phyloP scores from a whole-genome alignment of 1,284 basidiomycete species.

The Trametes versicolor region DNA sequence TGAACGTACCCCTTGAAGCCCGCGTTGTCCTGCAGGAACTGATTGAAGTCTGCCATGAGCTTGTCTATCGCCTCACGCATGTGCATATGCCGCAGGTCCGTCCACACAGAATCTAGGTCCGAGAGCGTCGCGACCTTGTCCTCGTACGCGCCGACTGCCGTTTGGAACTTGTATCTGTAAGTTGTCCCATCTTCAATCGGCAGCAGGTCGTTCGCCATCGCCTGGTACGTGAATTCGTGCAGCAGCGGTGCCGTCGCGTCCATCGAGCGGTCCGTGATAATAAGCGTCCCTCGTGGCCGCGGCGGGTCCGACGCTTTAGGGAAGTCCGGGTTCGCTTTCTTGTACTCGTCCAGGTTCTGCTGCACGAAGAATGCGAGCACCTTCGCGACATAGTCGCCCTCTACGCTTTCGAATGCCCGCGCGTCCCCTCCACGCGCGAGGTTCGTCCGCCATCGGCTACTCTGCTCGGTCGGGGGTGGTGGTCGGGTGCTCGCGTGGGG shows the following conservation, averaged over 20 bases:
- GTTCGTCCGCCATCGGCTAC: constrained; percentile 76
- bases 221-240: constrained; percentile 99
- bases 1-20: constrained; percentile 83
- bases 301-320: constrained; percentile 75
- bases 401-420: constrained; percentile 69
- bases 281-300: constrained; percentile 83
- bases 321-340: constrained; percentile 86
- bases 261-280: constrained; percentile 97
- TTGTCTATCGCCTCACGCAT: constrained; percentile 99
- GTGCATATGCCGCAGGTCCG: constrained; percentile 93
- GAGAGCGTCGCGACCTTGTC: constrained; percentile 87
- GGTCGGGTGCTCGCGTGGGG: constrained; percentile 68
- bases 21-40: constrained; percentile 93
- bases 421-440: constrained; percentile 74
- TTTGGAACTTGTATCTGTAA: constrained; percentile 93
- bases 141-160: constrained; percentile 83
- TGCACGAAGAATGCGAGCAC: constrained; percentile 88
- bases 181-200: constrained; percentile 87
- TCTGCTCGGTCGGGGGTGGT: constrained; percentile 69
- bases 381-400: constrained; percentile 80
- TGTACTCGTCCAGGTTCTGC: constrained; percentile 84
- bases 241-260: constrained; percentile 91
- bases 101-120: constrained; percentile 93
- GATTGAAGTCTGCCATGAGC: constrained; percentile 94
- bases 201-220: constrained; percentile 96